Conservation (phyloP, 768 basidiomycete species). For the Boletellus emodensis region DNA sequence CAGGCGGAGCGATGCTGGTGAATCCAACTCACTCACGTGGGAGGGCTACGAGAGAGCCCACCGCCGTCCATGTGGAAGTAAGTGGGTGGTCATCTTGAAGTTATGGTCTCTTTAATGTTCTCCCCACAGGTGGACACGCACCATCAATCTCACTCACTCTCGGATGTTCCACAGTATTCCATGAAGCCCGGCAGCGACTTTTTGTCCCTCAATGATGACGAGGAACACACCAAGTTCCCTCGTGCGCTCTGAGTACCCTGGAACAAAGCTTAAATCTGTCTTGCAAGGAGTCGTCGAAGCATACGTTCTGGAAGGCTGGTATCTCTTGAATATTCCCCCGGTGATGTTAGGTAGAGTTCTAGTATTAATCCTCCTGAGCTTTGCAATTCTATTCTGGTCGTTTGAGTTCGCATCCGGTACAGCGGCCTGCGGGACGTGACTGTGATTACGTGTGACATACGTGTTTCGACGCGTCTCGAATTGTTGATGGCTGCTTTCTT, state of each 20-base stretch:
- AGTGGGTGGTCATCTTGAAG: background rate
- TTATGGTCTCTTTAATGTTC: constrained; percentile 1
- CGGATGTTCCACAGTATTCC: constrained; percentile 21
- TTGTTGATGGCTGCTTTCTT: constrained; percentile 10
- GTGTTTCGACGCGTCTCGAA: constrained; percentile 22
- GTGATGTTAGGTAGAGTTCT: constrained; percentile 1
- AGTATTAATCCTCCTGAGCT: constrained; percentile 10
- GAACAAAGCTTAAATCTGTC: background rate
- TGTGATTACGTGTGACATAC: constrained; percentile 23
- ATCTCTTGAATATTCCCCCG: background rate
- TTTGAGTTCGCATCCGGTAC: too few species aligned
- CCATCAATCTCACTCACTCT: constrained; percentile 21
- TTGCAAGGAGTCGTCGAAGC: background rate
- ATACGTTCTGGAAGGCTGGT: background rate
- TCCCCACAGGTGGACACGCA: constrained; percentile 28
- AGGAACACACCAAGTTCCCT: constrained; percentile 13
- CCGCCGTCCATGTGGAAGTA: constrained; percentile 35
- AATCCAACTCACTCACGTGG: constrained; percentile 15
- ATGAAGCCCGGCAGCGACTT: constrained; percentile 24
- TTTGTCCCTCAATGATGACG: constrained; percentile 21
- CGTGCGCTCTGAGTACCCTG: constrained; percentile 10
- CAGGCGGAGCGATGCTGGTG: constrained; percentile 15
- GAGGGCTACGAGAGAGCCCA: constrained; percentile 12
- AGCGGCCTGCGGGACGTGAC: constrained; percentile 14
- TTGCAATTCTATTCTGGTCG: background rate